Conservation (phyloP, 306 rosid species). For the Nissolia schottii region DNA sequence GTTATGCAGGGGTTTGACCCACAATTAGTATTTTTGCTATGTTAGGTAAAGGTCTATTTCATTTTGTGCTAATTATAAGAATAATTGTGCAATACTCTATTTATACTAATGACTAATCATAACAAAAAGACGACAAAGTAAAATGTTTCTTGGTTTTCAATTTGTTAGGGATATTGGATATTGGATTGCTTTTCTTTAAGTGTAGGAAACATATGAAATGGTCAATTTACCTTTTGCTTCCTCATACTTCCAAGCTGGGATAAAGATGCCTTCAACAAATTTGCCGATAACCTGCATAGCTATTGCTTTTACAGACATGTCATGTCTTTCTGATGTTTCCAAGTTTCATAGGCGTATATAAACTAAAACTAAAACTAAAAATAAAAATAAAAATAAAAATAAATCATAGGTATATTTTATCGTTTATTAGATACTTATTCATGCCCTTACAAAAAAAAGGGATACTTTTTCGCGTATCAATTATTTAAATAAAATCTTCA, state of each 20-base stretch:
- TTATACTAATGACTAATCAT: background rate
- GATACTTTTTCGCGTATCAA: no score
- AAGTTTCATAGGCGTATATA: no score
- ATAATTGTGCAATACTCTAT: background rate
- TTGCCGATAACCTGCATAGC: background rate
- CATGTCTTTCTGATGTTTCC: background rate
- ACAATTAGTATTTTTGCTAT: background rate
- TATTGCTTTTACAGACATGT: background rate
- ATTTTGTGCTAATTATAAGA: background rate
- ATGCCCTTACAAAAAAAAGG: no score
- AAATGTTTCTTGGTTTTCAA: background rate
- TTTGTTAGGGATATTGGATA: background rate
- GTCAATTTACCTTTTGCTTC: background rate
- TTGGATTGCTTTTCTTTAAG: background rate
- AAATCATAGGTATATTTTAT: no score
- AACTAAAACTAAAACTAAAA: no score
- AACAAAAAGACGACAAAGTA: background rate
- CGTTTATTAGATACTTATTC: no score
- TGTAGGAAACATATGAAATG: background rate
- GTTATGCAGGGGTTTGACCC: slow-evolving; percentile 10
- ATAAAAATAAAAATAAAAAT: no score
- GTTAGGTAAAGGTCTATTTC: background rate
- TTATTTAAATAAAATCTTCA: no score
- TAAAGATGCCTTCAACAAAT: background rate
- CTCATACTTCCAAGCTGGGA: background rate